phyloP scores from a whole-genome alignment of 2,329 filamentous ascomycete genomes.

The Dothidotthia symphoricarpi region DNA sequence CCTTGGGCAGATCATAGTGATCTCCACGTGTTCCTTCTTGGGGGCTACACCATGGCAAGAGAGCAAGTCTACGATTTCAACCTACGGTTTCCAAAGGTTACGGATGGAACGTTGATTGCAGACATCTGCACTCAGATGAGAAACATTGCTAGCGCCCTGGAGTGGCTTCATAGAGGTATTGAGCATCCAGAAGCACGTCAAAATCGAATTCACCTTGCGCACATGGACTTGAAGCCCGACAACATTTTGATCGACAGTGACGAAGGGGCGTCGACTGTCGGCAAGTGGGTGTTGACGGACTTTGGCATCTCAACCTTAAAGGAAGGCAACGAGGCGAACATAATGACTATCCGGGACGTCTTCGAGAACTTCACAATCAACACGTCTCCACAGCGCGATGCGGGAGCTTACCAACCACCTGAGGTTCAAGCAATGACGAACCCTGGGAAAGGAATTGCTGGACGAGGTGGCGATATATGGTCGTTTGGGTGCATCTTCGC shows the following conservation, averaged over 20 bases:
- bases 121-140: too few relatives aligned
- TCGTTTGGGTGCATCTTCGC: slow-evolving; percentile 9
- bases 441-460: slow-evolving; percentile 1
- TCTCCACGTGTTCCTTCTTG: too few relatives aligned
- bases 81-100: too few relatives aligned
- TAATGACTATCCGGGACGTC: slow-evolving; percentile 6
- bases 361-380: slow-evolving; percentile 6
- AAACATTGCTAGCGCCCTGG: too few relatives aligned
- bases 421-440: slow-evolving; percentile 2
- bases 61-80: too few relatives aligned
- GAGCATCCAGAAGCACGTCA: too few relatives aligned
- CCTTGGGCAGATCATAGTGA: too few relatives aligned
- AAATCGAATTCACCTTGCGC: slow-evolving; percentile 5
- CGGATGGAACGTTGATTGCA: too few relatives aligned
- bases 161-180: too few relatives aligned
- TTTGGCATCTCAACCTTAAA: slow-evolving; percentile 9
- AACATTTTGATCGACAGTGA: slow-evolving; percentile 7
- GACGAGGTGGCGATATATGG: slow-evolving; percentile 11
- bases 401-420: slow-evolving; percentile 6
- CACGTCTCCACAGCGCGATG: background rate
- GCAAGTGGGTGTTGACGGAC: slow-evolving; percentile 7
- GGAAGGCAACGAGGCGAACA: slow-evolving; percentile 3
- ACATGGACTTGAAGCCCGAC: too few relatives aligned
- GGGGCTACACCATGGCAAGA: too few relatives aligned
- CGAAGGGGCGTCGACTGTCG: slow-evolving; percentile 2